Percentiles rank a stretch among this genome's conserved stretches.
Evolutionary conservation across 371 early-diverging fungal genomes (phyloP).

Genomic region (Haplosporangium sp.): DNA sequence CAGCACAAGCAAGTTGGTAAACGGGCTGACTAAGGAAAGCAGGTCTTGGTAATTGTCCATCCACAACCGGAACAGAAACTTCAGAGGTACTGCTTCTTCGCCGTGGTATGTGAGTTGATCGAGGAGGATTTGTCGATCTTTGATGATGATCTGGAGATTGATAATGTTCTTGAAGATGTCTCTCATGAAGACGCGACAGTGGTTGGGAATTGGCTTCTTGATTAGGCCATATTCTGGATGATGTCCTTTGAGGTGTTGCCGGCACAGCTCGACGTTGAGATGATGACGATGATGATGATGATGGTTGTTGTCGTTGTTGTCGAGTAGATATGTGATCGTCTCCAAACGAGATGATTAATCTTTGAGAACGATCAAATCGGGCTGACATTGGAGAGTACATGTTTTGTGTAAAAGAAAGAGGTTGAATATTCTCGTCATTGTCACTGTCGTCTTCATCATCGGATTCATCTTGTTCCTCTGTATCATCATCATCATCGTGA

Average conservation of each 20-base stretch:
- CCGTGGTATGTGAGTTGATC: neutral
- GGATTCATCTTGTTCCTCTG: neutral
- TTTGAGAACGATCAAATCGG: neutral
- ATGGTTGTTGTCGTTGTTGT: neutral
- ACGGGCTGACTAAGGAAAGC: conserved; percentile 61
- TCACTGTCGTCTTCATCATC: neutral
- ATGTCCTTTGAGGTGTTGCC: conserved; percentile 1
- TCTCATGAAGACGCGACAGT: conserved; percentile 4
- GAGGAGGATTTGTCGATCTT: neutral
- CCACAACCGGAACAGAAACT: neutral
- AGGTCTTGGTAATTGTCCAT: conserved; percentile 14
- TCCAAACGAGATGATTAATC: neutral
- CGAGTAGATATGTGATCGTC: neutral
- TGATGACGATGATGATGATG: neutral
- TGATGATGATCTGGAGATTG: neutral
- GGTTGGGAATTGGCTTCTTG: neutral
- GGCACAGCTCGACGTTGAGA: neutral
- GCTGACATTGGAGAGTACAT: too few species aligned
- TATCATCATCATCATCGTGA: neutral
- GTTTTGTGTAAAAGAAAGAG: too few species aligned
- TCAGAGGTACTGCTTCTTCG: neutral
- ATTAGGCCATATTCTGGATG: neutral
- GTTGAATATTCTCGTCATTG: too few species aligned
- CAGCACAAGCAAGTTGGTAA: conserved; percentile 66
- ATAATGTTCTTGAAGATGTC: neutral